A percentile compares a stretch with the other conserved stretches of the same genome.
Evolutionary conservation across 2,329 filamentous ascomycete genomes (phyloP).

Genomic region (Cadophora malorum): DNA sequence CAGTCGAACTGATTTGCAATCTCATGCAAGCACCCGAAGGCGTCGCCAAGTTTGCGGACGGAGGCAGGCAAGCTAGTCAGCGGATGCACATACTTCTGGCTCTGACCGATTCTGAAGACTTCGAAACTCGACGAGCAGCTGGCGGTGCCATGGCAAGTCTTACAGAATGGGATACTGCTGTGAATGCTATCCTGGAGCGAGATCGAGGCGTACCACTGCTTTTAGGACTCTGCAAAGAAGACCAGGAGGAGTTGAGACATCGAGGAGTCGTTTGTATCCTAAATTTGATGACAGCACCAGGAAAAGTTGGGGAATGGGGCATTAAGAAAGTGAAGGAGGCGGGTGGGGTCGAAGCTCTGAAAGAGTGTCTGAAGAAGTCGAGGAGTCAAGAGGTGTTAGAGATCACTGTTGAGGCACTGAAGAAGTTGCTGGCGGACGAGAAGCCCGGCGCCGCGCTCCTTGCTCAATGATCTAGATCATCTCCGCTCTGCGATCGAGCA

Average conservation of each 20-base stretch:
- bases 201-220: conserved; percentile 78
- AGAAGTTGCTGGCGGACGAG: conserved; percentile 49
- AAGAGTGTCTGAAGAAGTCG: conserved; percentile 71
- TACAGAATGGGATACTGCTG: conserved; percentile 77
- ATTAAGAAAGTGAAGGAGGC: conserved; percentile 65
- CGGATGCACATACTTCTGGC: conserved; percentile 85
- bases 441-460: conserved; percentile 27
- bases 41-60: conserved; percentile 72
- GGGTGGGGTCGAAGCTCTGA: conserved; percentile 72
- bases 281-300: conserved; percentile 74
- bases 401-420: conserved; percentile 74
- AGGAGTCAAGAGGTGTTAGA: conserved; percentile 73
- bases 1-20: conserved; percentile 91
- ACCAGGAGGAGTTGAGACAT: conserved; percentile 70
- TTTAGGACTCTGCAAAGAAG: conserved; percentile 79
- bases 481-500: neutral
- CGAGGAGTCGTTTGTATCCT: conserved; percentile 77
- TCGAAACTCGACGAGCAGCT: conserved; percentile 79
- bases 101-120: conserved; percentile 84
- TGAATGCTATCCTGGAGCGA: conserved; percentile 72
- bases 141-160: conserved; percentile 88
- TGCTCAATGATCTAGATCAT: conserved; percentile 10
- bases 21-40: conserved; percentile 74
- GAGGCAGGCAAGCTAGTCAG: conserved; percentile 69
- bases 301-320: conserved; percentile 67